phyloP scores from a whole-genome alignment of 805 yeast genomes.

The Metschnikowia picachoensis region DNA sequence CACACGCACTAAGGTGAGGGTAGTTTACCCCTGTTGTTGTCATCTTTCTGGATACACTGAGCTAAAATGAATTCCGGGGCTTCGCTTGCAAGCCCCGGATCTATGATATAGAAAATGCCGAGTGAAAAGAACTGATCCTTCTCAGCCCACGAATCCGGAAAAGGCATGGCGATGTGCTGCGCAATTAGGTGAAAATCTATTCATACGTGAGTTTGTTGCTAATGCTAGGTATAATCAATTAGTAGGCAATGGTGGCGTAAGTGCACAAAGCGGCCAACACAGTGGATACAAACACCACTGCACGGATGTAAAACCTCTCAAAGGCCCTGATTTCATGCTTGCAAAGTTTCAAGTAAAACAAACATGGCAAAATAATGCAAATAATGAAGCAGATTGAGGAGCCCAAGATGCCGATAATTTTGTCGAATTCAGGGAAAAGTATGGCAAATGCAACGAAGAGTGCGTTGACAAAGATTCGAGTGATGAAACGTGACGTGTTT shows the following conservation, averaged over 20 bases:
- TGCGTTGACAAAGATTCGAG: constrained; percentile 46
- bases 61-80: too few species aligned
- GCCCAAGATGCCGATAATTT: constrained; percentile 77
- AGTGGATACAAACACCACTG: constrained; percentile 10
- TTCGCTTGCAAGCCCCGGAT: too few species aligned
- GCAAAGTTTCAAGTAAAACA: constrained; percentile 50
- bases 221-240: background rate
- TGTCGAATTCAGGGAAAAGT: constrained; percentile 73
- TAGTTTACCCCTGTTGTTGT: too few species aligned
- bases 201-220: too few species aligned
- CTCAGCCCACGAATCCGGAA: too few species aligned
- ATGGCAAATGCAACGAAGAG: constrained; percentile 58
- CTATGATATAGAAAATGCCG: too few species aligned
- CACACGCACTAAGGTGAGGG: too few species aligned
- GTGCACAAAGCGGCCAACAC: constrained; percentile 22
- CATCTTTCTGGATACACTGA: too few species aligned
- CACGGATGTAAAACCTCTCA: constrained; percentile 13
- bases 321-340: constrained; percentile 10
- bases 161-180: too few species aligned
- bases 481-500: constrained; percentile 17
- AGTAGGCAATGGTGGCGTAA: constrained; percentile 15
- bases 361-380: constrained; percentile 73
- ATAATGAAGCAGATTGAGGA: constrained; percentile 75
- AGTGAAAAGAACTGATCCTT: too few species aligned
- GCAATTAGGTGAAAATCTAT: too few species aligned